Evolutionary conservation across 1,284 basidiomycete genomes (phyloP).

Genomic region (Schizopora paradoxa): DNA sequence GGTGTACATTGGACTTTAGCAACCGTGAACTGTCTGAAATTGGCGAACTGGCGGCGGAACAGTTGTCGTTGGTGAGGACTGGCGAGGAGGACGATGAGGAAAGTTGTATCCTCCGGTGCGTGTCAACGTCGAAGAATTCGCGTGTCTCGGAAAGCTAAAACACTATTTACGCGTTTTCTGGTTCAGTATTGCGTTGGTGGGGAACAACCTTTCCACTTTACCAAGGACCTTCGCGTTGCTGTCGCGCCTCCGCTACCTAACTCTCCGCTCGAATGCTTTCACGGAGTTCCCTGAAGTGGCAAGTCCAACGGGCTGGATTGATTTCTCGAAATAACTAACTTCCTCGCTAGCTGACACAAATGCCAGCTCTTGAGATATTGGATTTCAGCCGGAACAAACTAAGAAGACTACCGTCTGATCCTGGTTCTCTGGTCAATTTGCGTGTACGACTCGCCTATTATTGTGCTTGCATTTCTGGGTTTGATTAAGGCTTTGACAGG

Average conservation of each 20-base stretch:
- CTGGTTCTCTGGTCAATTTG: conserved; percentile 77
- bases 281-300: conserved; percentile 84
- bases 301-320: conserved; percentile 31
- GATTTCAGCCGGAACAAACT: conserved; percentile 95
- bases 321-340: conserved; percentile 4
- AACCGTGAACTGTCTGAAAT: conserved; percentile 74
- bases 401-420: conserved; percentile 69
- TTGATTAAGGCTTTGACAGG: conserved; percentile 37
- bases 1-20: conserved; percentile 78
- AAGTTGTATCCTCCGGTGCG: conserved; percentile 67
- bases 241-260: conserved; percentile 83
- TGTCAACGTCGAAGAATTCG: conserved; percentile 4
- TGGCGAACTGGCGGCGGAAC: conserved; percentile 65
- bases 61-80: conserved; percentile 60
- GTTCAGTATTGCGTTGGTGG: conserved; percentile 76
- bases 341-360: conserved; percentile 63
- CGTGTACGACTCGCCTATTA: conserved; percentile 76
- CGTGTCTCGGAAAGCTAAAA: conserved; percentile 8
- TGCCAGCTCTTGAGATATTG: conserved; percentile 88
- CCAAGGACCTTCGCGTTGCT: conserved; percentile 78
- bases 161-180: conserved; percentile 8
- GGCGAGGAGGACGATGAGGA: conserved; percentile 45
- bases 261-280: conserved; percentile 87
- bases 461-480: conserved; percentile 44
- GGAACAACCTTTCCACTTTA: conserved; percentile 79